Conservation (phyloP, 2,329 filamentous ascomycete genomes). For the Diplocarpon rosae region DNA sequence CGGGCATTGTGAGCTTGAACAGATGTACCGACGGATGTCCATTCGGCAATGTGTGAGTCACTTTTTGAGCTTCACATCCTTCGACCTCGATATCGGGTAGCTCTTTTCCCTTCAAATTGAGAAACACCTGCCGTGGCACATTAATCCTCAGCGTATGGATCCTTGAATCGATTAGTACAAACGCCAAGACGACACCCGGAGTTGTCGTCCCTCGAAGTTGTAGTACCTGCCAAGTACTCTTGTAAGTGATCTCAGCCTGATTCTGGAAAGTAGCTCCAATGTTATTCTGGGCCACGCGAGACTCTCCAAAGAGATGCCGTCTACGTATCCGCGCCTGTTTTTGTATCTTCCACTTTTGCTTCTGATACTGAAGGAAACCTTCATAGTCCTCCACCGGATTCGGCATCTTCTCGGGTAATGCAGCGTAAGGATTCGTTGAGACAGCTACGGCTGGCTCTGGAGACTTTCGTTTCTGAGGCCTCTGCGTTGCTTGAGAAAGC, state of each 20-base stretch:
- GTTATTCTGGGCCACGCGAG: conserved; percentile 51
- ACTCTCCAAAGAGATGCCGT: conserved; percentile 87
- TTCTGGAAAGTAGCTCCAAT: conserved; percentile 71
- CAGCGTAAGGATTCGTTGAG: conserved; percentile 66
- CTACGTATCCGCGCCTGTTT: conserved; percentile 78
- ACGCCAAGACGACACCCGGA: conserved; percentile 77
- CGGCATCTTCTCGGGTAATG: conserved; percentile 75
- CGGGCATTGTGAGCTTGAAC: conserved; percentile 84
- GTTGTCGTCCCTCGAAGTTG: conserved; percentile 75
- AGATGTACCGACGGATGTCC: conserved; percentile 89
- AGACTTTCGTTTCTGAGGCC: conserved; percentile 60
- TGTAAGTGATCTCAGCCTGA: conserved; percentile 81
- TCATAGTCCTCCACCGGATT: conserved; percentile 76
- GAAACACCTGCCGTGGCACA: conserved; percentile 78
- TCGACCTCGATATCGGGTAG: conserved; percentile 80
- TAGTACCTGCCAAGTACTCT: conserved; percentile 88
- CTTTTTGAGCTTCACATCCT: conserved; percentile 82
- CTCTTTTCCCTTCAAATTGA: conserved; percentile 82
- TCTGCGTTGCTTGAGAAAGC: conserved; percentile 38
- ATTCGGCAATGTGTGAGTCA: conserved; percentile 87
- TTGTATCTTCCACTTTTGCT: conserved; percentile 98
- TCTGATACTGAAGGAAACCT: conserved; percentile 86
- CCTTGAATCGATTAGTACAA: conserved; percentile 87
- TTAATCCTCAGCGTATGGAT: conserved; percentile 81
- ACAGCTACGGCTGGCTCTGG: conserved; percentile 51